A percentile compares a stretch with the other conserved stretches of the same genome.
These are phyloP conservation scores for Saturnispora galanensis DNA, from an alignment of 805 yeast genomes.

Conservation along the genomic window DNA sequence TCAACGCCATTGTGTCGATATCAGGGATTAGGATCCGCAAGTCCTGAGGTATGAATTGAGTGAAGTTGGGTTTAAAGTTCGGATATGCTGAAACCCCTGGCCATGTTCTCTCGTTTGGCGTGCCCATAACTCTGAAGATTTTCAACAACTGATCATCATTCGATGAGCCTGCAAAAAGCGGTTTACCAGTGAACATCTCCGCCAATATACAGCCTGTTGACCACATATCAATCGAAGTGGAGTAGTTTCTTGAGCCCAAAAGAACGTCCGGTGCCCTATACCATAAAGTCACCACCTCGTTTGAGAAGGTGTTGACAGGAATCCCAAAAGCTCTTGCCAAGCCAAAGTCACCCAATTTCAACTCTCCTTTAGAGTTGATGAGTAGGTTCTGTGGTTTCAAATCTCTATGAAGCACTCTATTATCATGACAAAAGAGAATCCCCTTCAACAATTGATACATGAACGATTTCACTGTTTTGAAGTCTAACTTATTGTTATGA, in stretches of 20 bases:
- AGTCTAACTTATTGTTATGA: conserved; percentile 33
- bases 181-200: conserved; percentile 97
- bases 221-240: conserved; percentile 98
- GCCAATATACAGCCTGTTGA: conserved; percentile 97
- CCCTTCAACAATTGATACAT: conserved; percentile 93
- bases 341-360: conserved; percentile 94
- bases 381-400: conserved; percentile 91
- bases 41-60: conserved; percentile 82
- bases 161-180: conserved; percentile 90
- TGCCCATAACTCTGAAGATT: conserved; percentile 89
- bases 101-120: conserved; percentile 95
- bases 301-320: conserved; percentile 93
- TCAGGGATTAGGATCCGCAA: conserved; percentile 58
- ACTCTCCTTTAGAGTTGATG: conserved; percentile 80
- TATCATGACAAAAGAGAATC: conserved; percentile 78
- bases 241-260: conserved; percentile 88
- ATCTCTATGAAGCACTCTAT: conserved; percentile 74
- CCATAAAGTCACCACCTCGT: conserved; percentile 97
- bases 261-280: conserved; percentile 96
- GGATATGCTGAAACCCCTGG: conserved; percentile 91
- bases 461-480: conserved; percentile 73
- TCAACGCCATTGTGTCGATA: conserved; percentile 60
- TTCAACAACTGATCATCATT: conserved; percentile 91
- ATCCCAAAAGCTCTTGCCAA: conserved; percentile 96
- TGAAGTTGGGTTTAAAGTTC: conserved; percentile 77